These are phyloP conservation scores for Pichia ethanolica DNA, from an alignment of 805 yeast genomes.

Conservation along the genomic window DNA sequence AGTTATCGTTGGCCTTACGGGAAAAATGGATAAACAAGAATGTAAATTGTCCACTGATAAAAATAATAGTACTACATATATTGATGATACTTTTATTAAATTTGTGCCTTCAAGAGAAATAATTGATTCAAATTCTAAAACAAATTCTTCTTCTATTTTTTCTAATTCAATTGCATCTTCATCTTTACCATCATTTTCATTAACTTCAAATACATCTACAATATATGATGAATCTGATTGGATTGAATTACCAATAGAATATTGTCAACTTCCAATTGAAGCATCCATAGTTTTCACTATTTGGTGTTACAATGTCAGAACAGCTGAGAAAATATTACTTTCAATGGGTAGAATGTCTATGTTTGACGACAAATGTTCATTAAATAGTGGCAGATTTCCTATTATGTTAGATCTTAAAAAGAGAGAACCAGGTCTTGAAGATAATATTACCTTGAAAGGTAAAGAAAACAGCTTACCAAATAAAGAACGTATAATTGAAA, in stretches of 20 bases:
- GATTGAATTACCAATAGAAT: slow-evolving; percentile 63
- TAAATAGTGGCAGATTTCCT: slow-evolving; percentile 51
- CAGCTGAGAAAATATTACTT: slow-evolving; percentile 40
- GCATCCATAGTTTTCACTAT: slow-evolving; percentile 53
- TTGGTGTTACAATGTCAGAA: slow-evolving; percentile 57
- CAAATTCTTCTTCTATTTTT: background rate
- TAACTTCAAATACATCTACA: background rate
- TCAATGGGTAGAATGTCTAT: slow-evolving; percentile 49
- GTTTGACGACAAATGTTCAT: slow-evolving; percentile 35
- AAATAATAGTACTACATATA: background rate
- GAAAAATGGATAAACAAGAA: background rate
- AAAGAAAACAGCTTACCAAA: background rate
- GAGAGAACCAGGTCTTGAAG: background rate
- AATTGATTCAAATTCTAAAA: background rate
- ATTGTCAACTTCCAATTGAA: slow-evolving; percentile 61
- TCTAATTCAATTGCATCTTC: background rate
- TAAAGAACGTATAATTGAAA: background rate
- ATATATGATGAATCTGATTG: slow-evolving; percentile 25
- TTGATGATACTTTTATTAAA: slow-evolving; percentile 1
- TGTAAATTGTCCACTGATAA: background rate
- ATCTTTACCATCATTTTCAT: background rate
- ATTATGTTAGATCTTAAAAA: background rate
- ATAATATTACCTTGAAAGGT: background rate
- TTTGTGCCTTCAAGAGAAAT: background rate
- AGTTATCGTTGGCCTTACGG: slow-evolving; percentile 18